Conservation (phyloP, 2,329 filamentous ascomycete genomes). For the Eutypella sp. region DNA sequence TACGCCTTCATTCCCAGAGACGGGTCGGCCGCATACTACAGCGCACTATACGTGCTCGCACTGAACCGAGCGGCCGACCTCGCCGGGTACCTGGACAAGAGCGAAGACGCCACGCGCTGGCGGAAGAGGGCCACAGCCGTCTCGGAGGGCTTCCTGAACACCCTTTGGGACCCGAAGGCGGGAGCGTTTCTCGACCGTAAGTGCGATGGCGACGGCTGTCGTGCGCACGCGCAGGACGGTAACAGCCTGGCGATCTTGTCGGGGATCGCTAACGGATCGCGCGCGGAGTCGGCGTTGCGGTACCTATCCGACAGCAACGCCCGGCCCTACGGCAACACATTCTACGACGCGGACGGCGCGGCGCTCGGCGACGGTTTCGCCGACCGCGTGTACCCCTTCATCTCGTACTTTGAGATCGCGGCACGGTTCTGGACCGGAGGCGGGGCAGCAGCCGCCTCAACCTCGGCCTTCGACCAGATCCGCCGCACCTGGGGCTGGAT, state of each 20-base stretch:
- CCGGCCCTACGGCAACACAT: conserved; percentile 43
- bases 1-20: conserved; percentile 45
- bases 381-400: conserved; percentile 45
- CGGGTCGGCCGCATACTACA: conserved; percentile 48
- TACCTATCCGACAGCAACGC: conserved; percentile 34
- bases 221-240: conserved; percentile 45
- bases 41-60: conserved; percentile 44
- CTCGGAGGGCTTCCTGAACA: conserved; percentile 29
- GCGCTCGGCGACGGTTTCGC: conserved; percentile 29
- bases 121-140: conserved; percentile 29
- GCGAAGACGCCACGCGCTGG: conserved; percentile 36
- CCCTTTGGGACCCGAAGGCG: conserved; percentile 36
- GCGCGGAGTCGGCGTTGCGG: conserved; percentile 30
- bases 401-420: conserved; percentile 48
- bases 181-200: conserved; percentile 44
- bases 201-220: conserved; percentile 21
- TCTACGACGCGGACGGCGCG: conserved; percentile 43
- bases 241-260: conserved; percentile 42
- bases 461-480: conserved; percentile 39
- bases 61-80: conserved; percentile 39
- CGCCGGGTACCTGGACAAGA: conserved; percentile 27
- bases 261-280: conserved; percentile 26
- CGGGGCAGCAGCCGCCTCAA: conserved; percentile 7
- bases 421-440: conserved; percentile 37
- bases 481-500: conserved; percentile 46